These are phyloP conservation scores for Syzygium jambos DNA, from an alignment of 345 rosid species.

Conservation along the genomic window DNA sequence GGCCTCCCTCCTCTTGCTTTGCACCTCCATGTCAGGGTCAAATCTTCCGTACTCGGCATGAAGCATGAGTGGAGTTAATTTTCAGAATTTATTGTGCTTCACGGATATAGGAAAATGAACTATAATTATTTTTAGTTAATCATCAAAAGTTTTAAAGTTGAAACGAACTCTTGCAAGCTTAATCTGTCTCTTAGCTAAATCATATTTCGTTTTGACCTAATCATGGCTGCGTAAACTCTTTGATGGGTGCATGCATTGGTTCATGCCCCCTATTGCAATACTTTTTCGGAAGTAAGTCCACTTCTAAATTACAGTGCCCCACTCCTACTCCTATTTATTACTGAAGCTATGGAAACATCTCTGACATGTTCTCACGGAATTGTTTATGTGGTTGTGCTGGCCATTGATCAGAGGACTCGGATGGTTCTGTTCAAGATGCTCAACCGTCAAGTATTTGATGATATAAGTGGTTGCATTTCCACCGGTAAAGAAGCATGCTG, in stretches of 20 bases:
- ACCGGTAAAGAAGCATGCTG: conserved; percentile 72
- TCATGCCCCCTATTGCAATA: neutral
- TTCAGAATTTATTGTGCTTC: neutral
- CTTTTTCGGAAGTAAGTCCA: neutral
- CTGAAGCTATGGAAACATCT: neutral
- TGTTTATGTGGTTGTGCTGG: conserved; percentile 31
- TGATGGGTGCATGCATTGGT: neutral
- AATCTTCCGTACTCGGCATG: neutral
- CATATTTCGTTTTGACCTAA: neutral
- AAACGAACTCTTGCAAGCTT: neutral
- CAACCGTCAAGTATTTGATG: conserved; percentile 55
- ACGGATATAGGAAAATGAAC: neutral
- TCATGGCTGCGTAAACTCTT: neutral
- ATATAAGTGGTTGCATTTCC: conserved; percentile 83
- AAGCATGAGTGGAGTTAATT: neutral
- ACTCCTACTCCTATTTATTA: accelerated
- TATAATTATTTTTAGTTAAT: neutral
- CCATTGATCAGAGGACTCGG: conserved; percentile 74
- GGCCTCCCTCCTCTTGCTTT: neutral
- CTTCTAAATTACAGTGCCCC: neutral
- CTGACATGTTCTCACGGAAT: neutral
- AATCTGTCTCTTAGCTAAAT: neutral
- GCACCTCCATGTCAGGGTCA: neutral
- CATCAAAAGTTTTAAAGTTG: neutral
- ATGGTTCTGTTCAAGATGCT: conserved; percentile 89